phyloP scores from a whole-genome alignment of 495 filamentous ascomycete species.

The Bombardia bombarda region DNA sequence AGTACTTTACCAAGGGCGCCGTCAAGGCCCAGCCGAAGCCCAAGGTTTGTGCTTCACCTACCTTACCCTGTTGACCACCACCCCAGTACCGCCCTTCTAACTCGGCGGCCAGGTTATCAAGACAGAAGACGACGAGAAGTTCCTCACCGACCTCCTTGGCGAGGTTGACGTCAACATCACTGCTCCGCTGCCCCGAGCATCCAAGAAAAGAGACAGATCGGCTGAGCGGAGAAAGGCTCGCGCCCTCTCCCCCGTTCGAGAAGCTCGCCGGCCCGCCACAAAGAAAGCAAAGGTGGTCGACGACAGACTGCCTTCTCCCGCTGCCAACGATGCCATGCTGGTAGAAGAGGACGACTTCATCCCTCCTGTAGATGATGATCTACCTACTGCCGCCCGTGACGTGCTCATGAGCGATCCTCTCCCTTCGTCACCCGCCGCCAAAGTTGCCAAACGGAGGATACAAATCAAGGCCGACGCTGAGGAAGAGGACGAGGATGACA shows the following conservation, averaged over 20 bases:
- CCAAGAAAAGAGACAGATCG: conserved; percentile 59
- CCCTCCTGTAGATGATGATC: conserved; percentile 49
- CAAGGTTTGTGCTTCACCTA: conserved; percentile 57
- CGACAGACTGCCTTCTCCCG: conserved; percentile 36
- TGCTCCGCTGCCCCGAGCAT: conserved; percentile 39
- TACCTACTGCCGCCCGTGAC: conserved; percentile 15
- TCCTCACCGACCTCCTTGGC: conserved; percentile 75
- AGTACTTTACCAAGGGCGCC: conserved; percentile 80
- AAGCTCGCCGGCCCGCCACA: conserved; percentile 29
- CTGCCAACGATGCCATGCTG: conserved; percentile 28
- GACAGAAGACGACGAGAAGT: conserved; percentile 80
- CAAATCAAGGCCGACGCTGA: conserved; percentile 58
- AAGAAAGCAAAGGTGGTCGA: conserved; percentile 46
- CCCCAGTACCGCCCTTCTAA: not conserved
- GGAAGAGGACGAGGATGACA: conserved; percentile 60
- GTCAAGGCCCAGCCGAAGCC: conserved; percentile 60
- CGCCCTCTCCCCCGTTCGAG: conserved; percentile 64
- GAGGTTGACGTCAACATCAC: conserved; percentile 81
- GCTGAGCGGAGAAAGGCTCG: conserved; percentile 70
- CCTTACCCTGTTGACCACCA: not conserved
- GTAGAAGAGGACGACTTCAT: conserved; percentile 53
- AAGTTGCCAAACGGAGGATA: conserved; percentile 68
- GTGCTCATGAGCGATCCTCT: conserved; percentile 75
- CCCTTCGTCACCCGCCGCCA: conserved; percentile 81
- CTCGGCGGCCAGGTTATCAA: conserved; percentile 34